Base-by-base conservation (phyloP, 2,329 filamentous ascomycete genomes). In the Trichoderma cornu-damae region DNA sequence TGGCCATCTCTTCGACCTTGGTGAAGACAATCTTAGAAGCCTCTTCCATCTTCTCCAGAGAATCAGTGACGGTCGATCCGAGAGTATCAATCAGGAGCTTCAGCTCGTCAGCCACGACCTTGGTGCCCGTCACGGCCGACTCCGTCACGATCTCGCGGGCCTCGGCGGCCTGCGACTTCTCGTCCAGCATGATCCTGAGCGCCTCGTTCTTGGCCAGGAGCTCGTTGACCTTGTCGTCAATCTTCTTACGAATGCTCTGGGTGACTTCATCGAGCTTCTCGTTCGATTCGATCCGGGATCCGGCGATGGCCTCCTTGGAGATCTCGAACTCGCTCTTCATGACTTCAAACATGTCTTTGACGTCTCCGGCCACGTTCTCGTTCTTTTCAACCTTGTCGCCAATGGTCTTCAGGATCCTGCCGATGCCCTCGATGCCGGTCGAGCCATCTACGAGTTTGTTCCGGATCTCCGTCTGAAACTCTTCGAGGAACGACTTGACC, bases 261-360 rank as follows among this genome's bases (percentile, higher is more conserved):
- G 80, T 79, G 0, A 79, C 78, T 59, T 81, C 73, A 62, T 84
- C 79, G 28, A 87, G 84, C 68, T 90, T 91, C 66, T 91, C 88
- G 61, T 96, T 89, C 3, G 86, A 82, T 61, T 96, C 90, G n/a
- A 90, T 78, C 73, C 93, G 94, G 52, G 86, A 81, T 6, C 87
- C 88, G 57, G 89, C 87, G 22, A 94, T 80, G n/a, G 88, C 84
- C 14, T 86, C 85, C 64, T 90, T 88, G 9, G 89, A 87, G 61
- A 92, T 88, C 66, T 96, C 91, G 60, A 97, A 96, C 68, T 96
- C 92, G 1, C 82, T 76, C 70, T 88, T 91, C 72, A 97, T 85
- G 2, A 85, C 83, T 55, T 89, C 86, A 38, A 85, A 83, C 69
- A 92, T 80, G 56, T 87, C 86, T 65, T 86, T 86, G 53, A 92